Conservation (phyloP, 2,329 filamentous ascomycete genomes). For the Byssoonygena ceratinophila region DNA sequence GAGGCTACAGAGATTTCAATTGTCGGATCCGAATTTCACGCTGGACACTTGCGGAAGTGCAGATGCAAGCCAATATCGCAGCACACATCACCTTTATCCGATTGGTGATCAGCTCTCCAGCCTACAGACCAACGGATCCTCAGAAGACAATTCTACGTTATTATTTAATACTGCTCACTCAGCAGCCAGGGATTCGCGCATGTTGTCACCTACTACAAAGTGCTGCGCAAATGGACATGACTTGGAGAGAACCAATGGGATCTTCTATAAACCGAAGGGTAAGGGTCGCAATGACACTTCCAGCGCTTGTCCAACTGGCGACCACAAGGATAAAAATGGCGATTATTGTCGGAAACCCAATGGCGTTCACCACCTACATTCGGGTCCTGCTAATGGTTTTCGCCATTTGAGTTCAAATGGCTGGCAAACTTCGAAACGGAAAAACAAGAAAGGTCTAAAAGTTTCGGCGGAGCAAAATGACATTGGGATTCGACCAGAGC, state of each 20-base stretch:
- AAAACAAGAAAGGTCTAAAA: constrained; percentile 31
- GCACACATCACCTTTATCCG: constrained; percentile 14
- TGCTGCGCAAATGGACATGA: constrained; percentile 27
- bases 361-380: constrained; percentile 19
- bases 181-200: constrained; percentile 24
- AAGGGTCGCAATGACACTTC: constrained; percentile 26
- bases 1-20: constrained; percentile 30
- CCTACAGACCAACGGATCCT: neutral
- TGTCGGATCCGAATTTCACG: constrained; percentile 28
- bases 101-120: constrained; percentile 1
- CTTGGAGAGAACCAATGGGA: constrained; percentile 29
- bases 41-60: constrained; percentile 22
- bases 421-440: constrained; percentile 39
- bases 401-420: constrained; percentile 18
- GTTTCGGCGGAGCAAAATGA: constrained; percentile 25
- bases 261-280: constrained; percentile 26
- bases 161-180: constrained; percentile 11
- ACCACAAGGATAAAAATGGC: constrained; percentile 25
- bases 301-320: constrained; percentile 13
- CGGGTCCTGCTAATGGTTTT: constrained; percentile 15
- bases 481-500: constrained; percentile 27
- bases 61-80: constrained; percentile 15
- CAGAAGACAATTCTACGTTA: neutral
- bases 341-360: constrained; percentile 27
- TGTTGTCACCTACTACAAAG: constrained; percentile 24